phyloP scores from a whole-genome alignment of 164 flowering plant genomes.

The Nymphaea thermarum region DNA sequence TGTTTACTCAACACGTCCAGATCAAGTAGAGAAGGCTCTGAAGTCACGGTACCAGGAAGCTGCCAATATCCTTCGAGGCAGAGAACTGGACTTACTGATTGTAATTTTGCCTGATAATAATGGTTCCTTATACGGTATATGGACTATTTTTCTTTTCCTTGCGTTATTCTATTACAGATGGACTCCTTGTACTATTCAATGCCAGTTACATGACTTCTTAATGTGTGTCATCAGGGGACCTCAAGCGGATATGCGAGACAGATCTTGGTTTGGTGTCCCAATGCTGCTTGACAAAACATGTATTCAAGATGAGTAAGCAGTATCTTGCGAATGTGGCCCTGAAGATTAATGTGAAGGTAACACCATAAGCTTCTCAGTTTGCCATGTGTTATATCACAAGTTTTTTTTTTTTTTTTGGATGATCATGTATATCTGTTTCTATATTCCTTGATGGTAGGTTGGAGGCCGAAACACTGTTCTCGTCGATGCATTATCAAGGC shows the following conservation, averaged over 20 bases:
- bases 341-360: conserved; percentile 74
- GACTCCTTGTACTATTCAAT: neutral
- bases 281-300: conserved; percentile 83
- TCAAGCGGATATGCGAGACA: conserved; percentile 90
- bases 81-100: conserved; percentile 65
- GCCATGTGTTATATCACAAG: no score
- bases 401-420: no score
- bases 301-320: conserved; percentile 59
- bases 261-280: conserved; percentile 90
- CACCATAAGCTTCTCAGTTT: no score
- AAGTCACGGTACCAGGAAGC: conserved; percentile 64
- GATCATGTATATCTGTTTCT: no score
- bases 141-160: neutral
- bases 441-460: conserved; percentile 16
- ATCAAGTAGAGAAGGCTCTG: conserved; percentile 66
- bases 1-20: conserved; percentile 41
- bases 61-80: conserved; percentile 42
- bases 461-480: conserved; percentile 94
- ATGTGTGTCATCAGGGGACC: conserved; percentile 37
- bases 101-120: conserved; percentile 77
- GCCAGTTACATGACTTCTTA: neutral
- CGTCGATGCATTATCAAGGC: conserved; percentile 77
- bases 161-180: neutral
- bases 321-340: conserved; percentile 85
- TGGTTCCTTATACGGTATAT: conserved; percentile 77